Conservation (phyloP, 1,284 basidiomycete genomes). For the Puccinia polysora region DNA sequence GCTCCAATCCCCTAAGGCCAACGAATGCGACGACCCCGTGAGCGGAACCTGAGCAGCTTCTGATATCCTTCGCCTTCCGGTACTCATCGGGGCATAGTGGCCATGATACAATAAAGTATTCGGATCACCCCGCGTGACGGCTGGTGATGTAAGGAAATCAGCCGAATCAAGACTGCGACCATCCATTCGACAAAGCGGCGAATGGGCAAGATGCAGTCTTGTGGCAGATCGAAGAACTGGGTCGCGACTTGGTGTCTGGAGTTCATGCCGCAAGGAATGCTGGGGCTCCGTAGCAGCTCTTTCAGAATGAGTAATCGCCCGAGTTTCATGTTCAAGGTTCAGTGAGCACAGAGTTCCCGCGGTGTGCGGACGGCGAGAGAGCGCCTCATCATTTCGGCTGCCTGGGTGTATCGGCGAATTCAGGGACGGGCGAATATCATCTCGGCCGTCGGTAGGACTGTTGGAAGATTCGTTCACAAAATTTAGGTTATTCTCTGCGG, state of each 20-base stretch:
- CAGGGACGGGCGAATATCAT: background rate
- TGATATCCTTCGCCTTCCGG: slow-evolving; percentile 8
- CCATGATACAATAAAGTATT: slow-evolving; percentile 6
- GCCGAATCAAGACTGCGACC: slow-evolving; percentile 13
- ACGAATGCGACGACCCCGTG: background rate
- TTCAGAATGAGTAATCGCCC: background rate
- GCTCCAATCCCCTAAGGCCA: slow-evolving; percentile 7
- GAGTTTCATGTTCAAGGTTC: background rate
- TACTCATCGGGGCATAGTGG: slow-evolving; percentile 28
- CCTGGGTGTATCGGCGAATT: background rate
- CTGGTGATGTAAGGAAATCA: slow-evolving; percentile 29
- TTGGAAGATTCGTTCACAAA: background rate
- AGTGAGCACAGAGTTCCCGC: background rate
- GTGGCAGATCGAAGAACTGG: slow-evolving; percentile 3
- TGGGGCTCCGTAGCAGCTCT: slow-evolving; percentile 31
- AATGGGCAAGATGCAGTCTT: slow-evolving; percentile 16
- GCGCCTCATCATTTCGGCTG: background rate
- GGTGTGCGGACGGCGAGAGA: background rate
- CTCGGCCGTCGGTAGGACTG: background rate
- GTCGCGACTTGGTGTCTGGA: slow-evolving; percentile 21
- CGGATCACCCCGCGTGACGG: background rate
- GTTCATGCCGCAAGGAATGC: background rate
- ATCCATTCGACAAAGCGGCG: slow-evolving; percentile 21
- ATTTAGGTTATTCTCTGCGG: background rate
- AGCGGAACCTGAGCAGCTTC: background rate